Percentiles rank a stretch among this genome's conserved stretches.
phyloP scores from a whole-genome alignment of 108 stramenopile genomes.

The Thalassiosira profunda region DNA sequence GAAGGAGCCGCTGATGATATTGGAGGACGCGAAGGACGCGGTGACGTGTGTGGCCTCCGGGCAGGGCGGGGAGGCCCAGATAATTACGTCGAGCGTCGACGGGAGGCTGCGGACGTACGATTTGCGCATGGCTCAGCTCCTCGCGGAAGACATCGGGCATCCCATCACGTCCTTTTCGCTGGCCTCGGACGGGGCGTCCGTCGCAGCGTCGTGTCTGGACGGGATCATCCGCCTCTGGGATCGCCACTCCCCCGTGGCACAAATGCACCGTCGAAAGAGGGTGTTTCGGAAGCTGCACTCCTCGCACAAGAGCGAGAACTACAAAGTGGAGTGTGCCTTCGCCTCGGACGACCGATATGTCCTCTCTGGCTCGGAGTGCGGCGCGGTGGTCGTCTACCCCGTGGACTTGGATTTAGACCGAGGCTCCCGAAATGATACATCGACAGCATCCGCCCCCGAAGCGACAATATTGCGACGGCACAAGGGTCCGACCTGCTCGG shows the following conservation, averaged over 20 bases:
- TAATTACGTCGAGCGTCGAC: conserved; percentile 76
- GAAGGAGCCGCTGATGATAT: conserved; percentile 68
- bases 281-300: conserved; percentile 26
- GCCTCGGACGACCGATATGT: conserved; percentile 69
- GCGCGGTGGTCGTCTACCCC: conserved; percentile 65
- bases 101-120: conserved; percentile 78
- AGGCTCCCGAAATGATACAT: neutral
- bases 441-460: neutral
- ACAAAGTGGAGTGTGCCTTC: conserved; percentile 67
- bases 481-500: conserved; percentile 57
- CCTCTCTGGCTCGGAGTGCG: conserved; percentile 77
- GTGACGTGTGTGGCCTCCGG: conserved; percentile 63
- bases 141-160: conserved; percentile 54
- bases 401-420: conserved; percentile 1
- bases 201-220: conserved; percentile 79
- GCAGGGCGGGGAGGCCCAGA: conserved; percentile 23
- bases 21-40: conserved; percentile 83
- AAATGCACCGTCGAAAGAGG: conserved; percentile 50
- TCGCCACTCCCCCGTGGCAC: conserved; percentile 14
- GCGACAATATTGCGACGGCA: conserved; percentile 29
- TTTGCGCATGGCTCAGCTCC: conserved; percentile 60
- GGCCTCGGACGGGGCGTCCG: conserved; percentile 60
- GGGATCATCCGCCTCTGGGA: conserved; percentile 77
- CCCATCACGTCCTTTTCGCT: conserved; percentile 70
- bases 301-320: conserved; percentile 63